Evolutionary conservation across 345 rosid species (phyloP).

Genomic region (Gynandropsis gynandra): DNA sequence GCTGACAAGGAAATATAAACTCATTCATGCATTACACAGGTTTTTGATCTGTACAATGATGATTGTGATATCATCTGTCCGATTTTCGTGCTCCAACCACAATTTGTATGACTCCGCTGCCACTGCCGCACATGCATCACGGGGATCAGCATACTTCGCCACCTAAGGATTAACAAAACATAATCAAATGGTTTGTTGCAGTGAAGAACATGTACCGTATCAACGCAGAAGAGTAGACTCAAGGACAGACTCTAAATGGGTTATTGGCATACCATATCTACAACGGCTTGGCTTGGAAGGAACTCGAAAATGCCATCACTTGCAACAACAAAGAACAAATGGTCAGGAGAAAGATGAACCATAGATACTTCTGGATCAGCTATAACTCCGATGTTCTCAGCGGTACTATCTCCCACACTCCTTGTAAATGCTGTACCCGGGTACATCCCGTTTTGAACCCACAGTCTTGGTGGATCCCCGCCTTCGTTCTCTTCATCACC

Average conservation of each 20-base stretch:
- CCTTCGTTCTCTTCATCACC: conserved; percentile 87
- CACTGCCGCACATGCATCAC: conserved; percentile 89
- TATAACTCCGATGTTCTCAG: conserved; percentile 81
- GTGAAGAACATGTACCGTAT: conserved; percentile 5
- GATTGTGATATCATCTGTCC: conserved; percentile 96
- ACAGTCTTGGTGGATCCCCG: conserved; percentile 91
- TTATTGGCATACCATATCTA: conserved; percentile 55
- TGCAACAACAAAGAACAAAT: conserved; percentile 81
- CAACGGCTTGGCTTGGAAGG: conserved; percentile 83
- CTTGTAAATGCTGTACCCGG: conserved; percentile 97
- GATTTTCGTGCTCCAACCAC: conserved; percentile 83
- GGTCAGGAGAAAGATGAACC: conserved; percentile 55
- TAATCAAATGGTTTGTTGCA: no score
- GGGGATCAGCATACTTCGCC: conserved; percentile 60
- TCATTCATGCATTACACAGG: conserved; percentile 44
- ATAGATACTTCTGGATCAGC: conserved; percentile 75
- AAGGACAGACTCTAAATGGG: not conserved
- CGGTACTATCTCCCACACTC: conserved; percentile 80
- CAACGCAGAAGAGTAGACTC: not conserved
- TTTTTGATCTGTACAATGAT: conserved; percentile 78
- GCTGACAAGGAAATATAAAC: conserved; percentile 4
- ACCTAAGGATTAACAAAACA: conserved; percentile 39
- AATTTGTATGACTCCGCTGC: conserved; percentile 86
- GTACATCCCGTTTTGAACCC: conserved; percentile 85
- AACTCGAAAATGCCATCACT: conserved; percentile 98